Percentiles rank a stretch among this genome's conserved stretches.
phyloP scores from a whole-genome alignment of 257 asterid genomes.

The Cinchona pubescens region DNA sequence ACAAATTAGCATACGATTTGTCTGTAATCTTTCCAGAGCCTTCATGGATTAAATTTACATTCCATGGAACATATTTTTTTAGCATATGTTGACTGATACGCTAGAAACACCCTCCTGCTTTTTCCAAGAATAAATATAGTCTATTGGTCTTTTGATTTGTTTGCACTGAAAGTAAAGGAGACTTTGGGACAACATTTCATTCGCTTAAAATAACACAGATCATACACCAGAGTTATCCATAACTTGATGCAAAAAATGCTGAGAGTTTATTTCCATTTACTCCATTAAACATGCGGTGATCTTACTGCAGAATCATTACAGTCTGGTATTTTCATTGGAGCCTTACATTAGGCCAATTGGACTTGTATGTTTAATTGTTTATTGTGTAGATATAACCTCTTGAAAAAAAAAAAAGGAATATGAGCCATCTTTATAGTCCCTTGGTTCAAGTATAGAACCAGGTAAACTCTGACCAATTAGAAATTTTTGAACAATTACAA shows the following conservation, averaged over 20 bases:
- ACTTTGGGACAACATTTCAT: not conserved
- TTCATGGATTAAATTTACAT: not conserved
- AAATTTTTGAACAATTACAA: too few relatives aligned
- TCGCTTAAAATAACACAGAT: not conserved
- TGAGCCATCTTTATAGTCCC: not conserved
- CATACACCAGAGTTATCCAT: not conserved
- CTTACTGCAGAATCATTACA: not conserved
- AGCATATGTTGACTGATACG: not conserved
- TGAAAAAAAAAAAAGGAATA: not conserved
- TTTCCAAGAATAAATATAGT: not conserved
- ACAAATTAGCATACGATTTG: too few relatives aligned
- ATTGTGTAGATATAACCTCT: not conserved
- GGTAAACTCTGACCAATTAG: too few relatives aligned
- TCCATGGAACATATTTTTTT: not conserved
- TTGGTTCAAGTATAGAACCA: not conserved
- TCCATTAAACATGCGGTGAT: not conserved
- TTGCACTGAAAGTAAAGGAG: not conserved
- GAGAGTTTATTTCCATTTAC: not conserved
- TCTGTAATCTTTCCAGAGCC: not conserved
- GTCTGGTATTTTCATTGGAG: not conserved
- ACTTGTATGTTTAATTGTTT: not conserved
- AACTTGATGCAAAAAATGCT: not conserved
- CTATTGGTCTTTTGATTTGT: not conserved
- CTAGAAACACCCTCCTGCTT: not conserved
- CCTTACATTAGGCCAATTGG: not conserved